Percentiles rank a stretch among this genome's conserved stretches.
Evolutionary conservation across 345 rosid species (phyloP).

Genomic region (Euphorbia pulcherrima): DNA sequence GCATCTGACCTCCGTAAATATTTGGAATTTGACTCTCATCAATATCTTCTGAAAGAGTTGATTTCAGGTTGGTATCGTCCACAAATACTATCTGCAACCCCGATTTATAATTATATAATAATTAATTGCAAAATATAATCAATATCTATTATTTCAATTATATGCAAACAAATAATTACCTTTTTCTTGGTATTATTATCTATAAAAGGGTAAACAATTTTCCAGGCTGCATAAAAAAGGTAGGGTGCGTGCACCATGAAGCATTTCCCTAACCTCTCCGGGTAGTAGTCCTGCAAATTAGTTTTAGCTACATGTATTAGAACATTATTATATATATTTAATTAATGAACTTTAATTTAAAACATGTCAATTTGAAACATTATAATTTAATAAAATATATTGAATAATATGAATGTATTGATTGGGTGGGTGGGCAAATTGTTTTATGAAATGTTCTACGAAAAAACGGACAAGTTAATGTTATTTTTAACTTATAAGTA

Average conservation of each 20-base stretch:
- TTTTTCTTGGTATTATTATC: constrained; percentile 38
- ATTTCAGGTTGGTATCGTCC: constrained; percentile 35
- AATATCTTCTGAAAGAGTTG: constrained; percentile 44
- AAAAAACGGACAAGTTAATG: no score
- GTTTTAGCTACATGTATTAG: no score
- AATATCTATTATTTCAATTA: neutral
- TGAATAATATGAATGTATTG: no score
- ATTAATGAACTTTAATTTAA: no score
- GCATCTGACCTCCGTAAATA: constrained; percentile 38
- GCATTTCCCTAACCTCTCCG: constrained; percentile 45
- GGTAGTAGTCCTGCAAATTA: constrained; percentile 49
- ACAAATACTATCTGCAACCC: constrained; percentile 42
- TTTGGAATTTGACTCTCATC: constrained; percentile 52
- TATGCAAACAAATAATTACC: constrained; percentile 11
- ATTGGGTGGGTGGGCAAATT: no score
- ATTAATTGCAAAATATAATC: neutral
- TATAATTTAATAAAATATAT: no score
- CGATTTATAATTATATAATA: neutral
- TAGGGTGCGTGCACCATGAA: constrained; percentile 35
- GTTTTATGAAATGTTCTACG: no score
- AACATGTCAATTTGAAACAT: no score
- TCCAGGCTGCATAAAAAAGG: constrained; percentile 40
- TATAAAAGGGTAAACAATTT: constrained; percentile 36
- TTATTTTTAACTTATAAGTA: no score
- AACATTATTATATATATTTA: no score